phyloP scores from a whole-genome alignment of 2,329 filamentous ascomycete species.

The Ceratocystis lukuohia region DNA sequence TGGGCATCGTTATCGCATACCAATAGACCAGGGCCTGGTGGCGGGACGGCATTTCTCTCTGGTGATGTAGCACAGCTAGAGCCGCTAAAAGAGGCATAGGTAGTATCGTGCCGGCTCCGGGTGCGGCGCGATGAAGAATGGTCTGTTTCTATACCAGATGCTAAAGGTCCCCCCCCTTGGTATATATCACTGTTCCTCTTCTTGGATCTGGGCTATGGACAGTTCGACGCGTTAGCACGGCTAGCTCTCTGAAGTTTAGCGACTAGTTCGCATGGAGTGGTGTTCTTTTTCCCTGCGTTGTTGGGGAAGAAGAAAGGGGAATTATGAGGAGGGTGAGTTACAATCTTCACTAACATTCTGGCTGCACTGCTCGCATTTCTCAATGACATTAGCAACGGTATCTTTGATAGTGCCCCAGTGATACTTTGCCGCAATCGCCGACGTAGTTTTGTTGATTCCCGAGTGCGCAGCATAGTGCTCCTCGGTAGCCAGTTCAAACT shows the following conservation, averaged over 20 bases:
- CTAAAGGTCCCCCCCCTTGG: neutral
- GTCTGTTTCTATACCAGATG: neutral
- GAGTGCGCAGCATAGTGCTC: slow-evolving; percentile 67
- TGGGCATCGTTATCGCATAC: slow-evolving; percentile 7
- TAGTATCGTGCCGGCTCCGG: slow-evolving; percentile 4
- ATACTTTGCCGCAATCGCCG: slow-evolving; percentile 81
- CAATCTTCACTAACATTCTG: slow-evolving; percentile 39
- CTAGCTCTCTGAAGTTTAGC: too few relatives aligned
- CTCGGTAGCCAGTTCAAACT: slow-evolving; percentile 75
- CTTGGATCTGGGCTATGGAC: slow-evolving; percentile 13
- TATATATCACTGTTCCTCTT: slow-evolving; percentile 17
- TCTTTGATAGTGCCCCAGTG: slow-evolving; percentile 99
- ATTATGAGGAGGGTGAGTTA: slow-evolving; percentile 13
- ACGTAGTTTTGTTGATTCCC: slow-evolving; percentile 97
- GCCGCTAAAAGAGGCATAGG: neutral
- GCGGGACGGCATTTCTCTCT: slow-evolving; percentile 10
- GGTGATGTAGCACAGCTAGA: slow-evolving; percentile 10
- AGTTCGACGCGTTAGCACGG: neutral
- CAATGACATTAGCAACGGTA: slow-evolving; percentile 87
- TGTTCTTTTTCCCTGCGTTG: too few relatives aligned
- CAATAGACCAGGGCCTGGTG: slow-evolving; percentile 13
- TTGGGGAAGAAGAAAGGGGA: neutral
- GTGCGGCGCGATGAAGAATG: slow-evolving; percentile 1
- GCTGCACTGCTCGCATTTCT: slow-evolving; percentile 81
- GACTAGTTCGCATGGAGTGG: too few relatives aligned